Conservation (phyloP, 2,329 filamentous ascomycete species). For the Tolypocladium guangdongense region DNA sequence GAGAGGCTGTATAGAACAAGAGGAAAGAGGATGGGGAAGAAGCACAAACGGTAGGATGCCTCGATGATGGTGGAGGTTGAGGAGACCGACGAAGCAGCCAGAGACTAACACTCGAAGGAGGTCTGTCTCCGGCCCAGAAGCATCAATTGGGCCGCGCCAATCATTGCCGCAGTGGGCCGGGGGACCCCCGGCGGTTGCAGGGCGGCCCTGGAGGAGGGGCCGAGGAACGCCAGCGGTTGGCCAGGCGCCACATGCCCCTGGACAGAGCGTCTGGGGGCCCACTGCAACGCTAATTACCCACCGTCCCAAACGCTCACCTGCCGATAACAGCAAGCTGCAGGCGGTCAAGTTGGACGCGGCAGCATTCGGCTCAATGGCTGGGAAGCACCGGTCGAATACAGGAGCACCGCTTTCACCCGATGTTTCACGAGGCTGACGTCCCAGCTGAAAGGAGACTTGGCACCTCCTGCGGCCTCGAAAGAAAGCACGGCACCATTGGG, state of each 20-base stretch:
- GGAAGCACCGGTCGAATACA: background rate
- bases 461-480: background rate
- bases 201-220: background rate
- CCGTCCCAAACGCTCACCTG: too few species aligned
- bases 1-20: conserved; percentile 5
- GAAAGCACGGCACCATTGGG: background rate
- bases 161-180: background rate
- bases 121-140: background rate
- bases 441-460: background rate
- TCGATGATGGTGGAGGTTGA: conserved; percentile 6
- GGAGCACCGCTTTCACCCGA: background rate
- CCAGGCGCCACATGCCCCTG: background rate
- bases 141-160: background rate
- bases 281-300: too few species aligned
- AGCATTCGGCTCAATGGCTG: too few species aligned
- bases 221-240: conserved; percentile 6
- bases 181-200: conserved; percentile 1
- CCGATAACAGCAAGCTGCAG: background rate
- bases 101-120: background rate
- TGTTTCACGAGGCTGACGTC: background rate
- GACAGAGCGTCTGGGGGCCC: background rate
- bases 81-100: background rate
- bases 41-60: conserved; percentile 6
- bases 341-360: background rate
- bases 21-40: background rate